Conservation (phyloP, 1,139 yeast genomes). For the Geotrichum reessii region DNA sequence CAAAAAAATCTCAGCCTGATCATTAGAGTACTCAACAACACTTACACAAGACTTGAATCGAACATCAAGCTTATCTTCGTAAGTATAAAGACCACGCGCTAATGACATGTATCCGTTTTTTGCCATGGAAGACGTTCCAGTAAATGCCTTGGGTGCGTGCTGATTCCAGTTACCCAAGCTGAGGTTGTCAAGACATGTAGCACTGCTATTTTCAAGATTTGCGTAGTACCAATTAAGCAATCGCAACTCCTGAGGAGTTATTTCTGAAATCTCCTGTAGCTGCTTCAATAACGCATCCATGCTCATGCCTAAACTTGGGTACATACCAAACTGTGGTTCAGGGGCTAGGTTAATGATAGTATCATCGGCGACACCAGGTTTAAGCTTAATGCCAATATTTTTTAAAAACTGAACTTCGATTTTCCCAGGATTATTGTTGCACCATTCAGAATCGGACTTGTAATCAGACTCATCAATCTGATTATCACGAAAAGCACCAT, state of each 20-base stretch:
- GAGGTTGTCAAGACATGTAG: slow-evolving; percentile 35
- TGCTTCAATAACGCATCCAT: slow-evolving; percentile 35
- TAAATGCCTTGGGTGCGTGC: slow-evolving; percentile 38
- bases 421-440: slow-evolving; percentile 30
- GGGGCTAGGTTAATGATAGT: slow-evolving; percentile 33
- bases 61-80: slow-evolving; percentile 39
- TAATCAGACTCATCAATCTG: slow-evolving; percentile 17
- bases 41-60: slow-evolving; percentile 39
- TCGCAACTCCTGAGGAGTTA: slow-evolving; percentile 35
- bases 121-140: slow-evolving; percentile 39
- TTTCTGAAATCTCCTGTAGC: slow-evolving; percentile 32
- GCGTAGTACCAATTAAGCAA: slow-evolving; percentile 42
- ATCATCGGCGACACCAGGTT: slow-evolving; percentile 22
- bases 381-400: slow-evolving; percentile 31
- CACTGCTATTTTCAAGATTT: slow-evolving; percentile 39
- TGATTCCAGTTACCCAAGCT: slow-evolving; percentile 42
- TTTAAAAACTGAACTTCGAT: slow-evolving; percentile 31
- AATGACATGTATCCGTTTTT: slow-evolving; percentile 37
- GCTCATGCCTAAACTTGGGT: slow-evolving; percentile 39
- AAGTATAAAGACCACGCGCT: slow-evolving; percentile 38
- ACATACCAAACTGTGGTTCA: slow-evolving; percentile 35
- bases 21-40: slow-evolving; percentile 35
- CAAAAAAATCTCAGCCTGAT: slow-evolving; percentile 32
- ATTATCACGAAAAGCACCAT: slow-evolving; percentile 23
- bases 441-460: slow-evolving; percentile 15